phyloP scores from a whole-genome alignment of 129 eudicot genomes.

The Artemisia annua region DNA sequence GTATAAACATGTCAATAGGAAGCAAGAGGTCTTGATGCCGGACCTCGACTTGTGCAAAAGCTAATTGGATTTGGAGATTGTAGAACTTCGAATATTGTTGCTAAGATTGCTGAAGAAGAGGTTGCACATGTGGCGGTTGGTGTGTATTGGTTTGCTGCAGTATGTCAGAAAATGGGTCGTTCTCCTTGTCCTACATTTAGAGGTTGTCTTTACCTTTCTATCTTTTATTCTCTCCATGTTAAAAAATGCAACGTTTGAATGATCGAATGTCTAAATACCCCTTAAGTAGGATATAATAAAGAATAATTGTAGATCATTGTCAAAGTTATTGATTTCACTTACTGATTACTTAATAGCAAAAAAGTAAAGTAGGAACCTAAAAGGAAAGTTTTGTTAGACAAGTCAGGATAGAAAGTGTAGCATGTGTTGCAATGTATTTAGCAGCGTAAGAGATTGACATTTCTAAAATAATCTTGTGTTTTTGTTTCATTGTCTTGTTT shows the following conservation, averaged over 20 bases:
- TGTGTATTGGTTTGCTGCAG: constrained; percentile 72
- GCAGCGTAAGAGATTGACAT: neutral
- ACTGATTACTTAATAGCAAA: neutral
- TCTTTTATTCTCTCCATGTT: neutral
- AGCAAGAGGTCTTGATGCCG: constrained; percentile 99
- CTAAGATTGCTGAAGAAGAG: constrained; percentile 94
- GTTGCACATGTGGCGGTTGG: constrained; percentile 99
- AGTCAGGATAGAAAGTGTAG: neutral
- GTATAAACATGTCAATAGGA: constrained; percentile 44
- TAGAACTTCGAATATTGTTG: constrained; percentile 75
- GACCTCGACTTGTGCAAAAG: constrained; percentile 85
- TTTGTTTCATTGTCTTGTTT: constrained; percentile 13
- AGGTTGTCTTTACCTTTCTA: constrained; percentile 40
- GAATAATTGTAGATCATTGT: neutral
- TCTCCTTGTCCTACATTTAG: constrained; percentile 71
- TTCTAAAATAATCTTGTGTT: neutral
- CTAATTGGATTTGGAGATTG: constrained; percentile 83
- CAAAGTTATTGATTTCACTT: neutral
- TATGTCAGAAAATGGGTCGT: constrained; percentile 76
- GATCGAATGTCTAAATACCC: neutral
- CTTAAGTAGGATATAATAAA: neutral
- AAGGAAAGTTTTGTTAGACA: neutral
- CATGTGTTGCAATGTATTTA: neutral
- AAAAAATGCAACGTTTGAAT: no score
- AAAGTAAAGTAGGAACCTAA: neutral